These are phyloP conservation scores for Dianthus caryophyllus DNA, from an alignment of 148 eudicot genomes.

Conservation along the genomic window DNA sequence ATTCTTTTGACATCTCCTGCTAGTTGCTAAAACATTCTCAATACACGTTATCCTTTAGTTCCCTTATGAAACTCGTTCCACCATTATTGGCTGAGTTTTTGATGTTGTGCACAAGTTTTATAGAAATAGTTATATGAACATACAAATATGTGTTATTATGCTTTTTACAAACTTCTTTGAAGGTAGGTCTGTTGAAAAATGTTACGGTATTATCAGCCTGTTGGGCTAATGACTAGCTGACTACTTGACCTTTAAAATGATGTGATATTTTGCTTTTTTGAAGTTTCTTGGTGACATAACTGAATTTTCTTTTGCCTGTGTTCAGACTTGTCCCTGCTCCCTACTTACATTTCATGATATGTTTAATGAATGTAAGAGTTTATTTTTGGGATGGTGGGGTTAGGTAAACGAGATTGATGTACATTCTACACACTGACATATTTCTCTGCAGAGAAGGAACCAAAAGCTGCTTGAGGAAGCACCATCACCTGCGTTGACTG, in stretches of 20 bases:
- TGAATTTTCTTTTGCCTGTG: background rate
- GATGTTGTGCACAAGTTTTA: background rate
- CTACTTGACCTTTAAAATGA: background rate
- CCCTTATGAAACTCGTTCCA: background rate
- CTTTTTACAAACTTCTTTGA: no score
- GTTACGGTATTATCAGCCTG: background rate
- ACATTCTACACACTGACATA: background rate
- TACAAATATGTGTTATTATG: background rate
- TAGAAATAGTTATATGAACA: background rate
- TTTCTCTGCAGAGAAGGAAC: conserved; percentile 77
- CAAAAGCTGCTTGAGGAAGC: conserved; percentile 98
- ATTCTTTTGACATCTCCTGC: background rate
- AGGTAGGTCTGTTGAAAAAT: background rate
- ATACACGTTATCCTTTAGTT: background rate
- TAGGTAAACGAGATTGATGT: background rate
- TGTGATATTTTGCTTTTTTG: background rate
- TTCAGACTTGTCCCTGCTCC: no score
- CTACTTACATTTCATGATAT: background rate
- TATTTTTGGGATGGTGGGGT: no score
- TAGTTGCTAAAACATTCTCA: background rate
- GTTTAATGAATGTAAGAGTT: no score
- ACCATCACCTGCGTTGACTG: conserved; percentile 94
- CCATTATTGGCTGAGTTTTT: background rate
- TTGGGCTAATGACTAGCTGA: background rate
- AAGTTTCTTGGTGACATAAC: background rate